These are phyloP conservation scores for Coniochaeta ligniaria DNA, from an alignment of 2,329 filamentous ascomycete species.

Conservation along the genomic window DNA sequence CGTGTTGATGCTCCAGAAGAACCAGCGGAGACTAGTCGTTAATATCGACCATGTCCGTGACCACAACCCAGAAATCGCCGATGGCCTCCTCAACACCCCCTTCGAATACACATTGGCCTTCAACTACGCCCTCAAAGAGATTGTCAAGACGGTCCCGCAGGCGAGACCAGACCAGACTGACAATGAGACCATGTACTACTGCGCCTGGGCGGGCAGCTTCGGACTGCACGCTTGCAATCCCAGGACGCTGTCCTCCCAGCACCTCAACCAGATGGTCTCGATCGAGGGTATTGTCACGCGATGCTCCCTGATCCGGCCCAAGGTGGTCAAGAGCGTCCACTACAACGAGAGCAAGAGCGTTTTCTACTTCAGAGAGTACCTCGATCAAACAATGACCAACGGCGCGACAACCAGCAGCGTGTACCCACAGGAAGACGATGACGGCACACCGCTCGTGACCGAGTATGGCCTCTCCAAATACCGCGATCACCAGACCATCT, in stretches of 20 bases:
- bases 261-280: conserved; percentile 95
- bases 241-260: conserved; percentile 78
- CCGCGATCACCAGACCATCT: conserved; percentile 93
- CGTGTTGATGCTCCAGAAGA: conserved; percentile 65
- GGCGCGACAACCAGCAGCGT: conserved; percentile 84
- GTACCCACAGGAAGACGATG: conserved; percentile 88
- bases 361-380: conserved; percentile 85
- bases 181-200: conserved; percentile 84
- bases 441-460: conserved; percentile 85
- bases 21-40: conserved; percentile 58
- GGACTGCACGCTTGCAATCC: conserved; percentile 94
- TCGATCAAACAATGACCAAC: conserved; percentile 95
- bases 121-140: conserved; percentile 81
- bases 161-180: conserved; percentile 68
- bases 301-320: conserved; percentile 89
- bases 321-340: conserved; percentile 97
- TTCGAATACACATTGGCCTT: conserved; percentile 89
- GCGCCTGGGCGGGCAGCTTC: conserved; percentile 94
- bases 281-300: conserved; percentile 96
- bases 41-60: conserved; percentile 87
- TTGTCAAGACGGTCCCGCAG: conserved; percentile 72
- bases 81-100: conserved; percentile 70
- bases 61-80: conserved; percentile 76
- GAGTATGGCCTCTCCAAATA: conserved; percentile 97
- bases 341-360: conserved; percentile 83